These are phyloP conservation scores for Asterophora parasitica DNA, from an alignment of 768 basidiomycete species.

Conservation along the genomic window DNA sequence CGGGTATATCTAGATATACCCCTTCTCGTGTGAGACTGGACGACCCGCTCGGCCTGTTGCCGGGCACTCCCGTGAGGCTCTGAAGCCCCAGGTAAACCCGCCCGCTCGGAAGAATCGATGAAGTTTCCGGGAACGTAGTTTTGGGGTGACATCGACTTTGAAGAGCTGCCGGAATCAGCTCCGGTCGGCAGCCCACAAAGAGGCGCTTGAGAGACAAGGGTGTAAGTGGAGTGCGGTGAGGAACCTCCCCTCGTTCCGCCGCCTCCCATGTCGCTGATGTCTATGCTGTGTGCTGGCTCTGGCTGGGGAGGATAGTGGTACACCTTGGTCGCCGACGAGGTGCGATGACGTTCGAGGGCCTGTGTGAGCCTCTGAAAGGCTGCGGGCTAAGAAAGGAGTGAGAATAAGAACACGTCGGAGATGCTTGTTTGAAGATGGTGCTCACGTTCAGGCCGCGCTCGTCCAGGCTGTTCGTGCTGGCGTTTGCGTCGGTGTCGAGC, in stretches of 20 bases:
- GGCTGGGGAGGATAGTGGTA: conserved; percentile 28
- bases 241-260: no score
- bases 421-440: conserved; percentile 2
- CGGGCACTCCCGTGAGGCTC: conserved; percentile 12
- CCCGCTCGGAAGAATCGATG: conserved; percentile 60
- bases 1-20: background rate
- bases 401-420: background rate
- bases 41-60: conserved; percentile 11
- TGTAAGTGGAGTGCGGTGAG: background rate
- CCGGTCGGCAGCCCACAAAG: background rate
- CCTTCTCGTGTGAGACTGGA: conserved; percentile 10
- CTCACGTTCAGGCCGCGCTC: conserved; percentile 52
- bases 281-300: conserved; percentile 9
- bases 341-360: conserved; percentile 49
- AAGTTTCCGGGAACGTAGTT: conserved; percentile 46
- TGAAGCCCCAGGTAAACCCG: conserved; percentile 46
- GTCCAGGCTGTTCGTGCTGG: conserved; percentile 41
- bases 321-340: conserved; percentile 21
- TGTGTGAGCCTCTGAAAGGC: conserved; percentile 41
- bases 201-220: background rate
- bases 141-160: conserved; percentile 15
- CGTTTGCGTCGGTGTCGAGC: conserved; percentile 26
- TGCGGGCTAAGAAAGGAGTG: conserved; percentile 29
- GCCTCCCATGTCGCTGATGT: conserved; percentile 6
- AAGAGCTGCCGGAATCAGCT: conserved; percentile 14